These are phyloP conservation scores for Arabis alpina DNA, from an alignment of 345 rosid species.

Conservation along the genomic window DNA sequence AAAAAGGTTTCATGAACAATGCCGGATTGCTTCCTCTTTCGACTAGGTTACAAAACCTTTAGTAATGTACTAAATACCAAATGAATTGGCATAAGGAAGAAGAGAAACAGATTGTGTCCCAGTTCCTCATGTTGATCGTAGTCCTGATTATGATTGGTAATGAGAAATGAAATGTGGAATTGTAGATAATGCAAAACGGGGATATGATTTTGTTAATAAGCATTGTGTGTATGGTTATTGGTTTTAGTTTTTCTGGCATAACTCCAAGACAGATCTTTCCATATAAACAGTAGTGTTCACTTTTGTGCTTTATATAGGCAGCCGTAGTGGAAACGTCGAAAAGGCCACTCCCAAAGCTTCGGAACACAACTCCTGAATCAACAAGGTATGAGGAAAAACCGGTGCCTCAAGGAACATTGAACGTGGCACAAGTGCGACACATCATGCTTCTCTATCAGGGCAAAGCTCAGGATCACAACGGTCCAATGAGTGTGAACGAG, in stretches of 20 bases:
- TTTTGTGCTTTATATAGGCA: slow-evolving; percentile 54
- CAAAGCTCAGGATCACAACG: slow-evolving; percentile 68
- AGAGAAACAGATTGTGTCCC: neutral
- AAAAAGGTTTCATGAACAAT: slow-evolving; percentile 25
- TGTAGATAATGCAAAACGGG: too few species aligned
- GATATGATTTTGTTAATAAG: neutral
- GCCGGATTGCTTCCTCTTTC: neutral
- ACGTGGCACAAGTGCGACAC: slow-evolving; percentile 74
- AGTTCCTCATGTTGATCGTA: neutral
- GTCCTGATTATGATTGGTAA: neutral
- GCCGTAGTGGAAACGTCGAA: slow-evolving; percentile 61
- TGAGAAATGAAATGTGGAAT: slow-evolving; percentile 2
- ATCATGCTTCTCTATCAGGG: slow-evolving; percentile 81
- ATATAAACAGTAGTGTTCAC: neutral
- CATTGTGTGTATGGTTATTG: neutral
- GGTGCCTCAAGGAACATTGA: slow-evolving; percentile 71
- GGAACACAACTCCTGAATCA: slow-evolving; percentile 67
- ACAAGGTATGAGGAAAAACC: slow-evolving; percentile 64
- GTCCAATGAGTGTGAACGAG: slow-evolving; percentile 63
- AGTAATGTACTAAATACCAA: too few species aligned
- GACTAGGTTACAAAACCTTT: neutral
- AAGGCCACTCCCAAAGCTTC: slow-evolving; percentile 83
- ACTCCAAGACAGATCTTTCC: neutral
- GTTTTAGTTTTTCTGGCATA: neutral
- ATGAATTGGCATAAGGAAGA: neutral